Percentiles rank a stretch among this genome's conserved stretches.
Evolutionary conservation across 441 rosid genomes (phyloP).

Genomic region (Omphalea diandra): DNA sequence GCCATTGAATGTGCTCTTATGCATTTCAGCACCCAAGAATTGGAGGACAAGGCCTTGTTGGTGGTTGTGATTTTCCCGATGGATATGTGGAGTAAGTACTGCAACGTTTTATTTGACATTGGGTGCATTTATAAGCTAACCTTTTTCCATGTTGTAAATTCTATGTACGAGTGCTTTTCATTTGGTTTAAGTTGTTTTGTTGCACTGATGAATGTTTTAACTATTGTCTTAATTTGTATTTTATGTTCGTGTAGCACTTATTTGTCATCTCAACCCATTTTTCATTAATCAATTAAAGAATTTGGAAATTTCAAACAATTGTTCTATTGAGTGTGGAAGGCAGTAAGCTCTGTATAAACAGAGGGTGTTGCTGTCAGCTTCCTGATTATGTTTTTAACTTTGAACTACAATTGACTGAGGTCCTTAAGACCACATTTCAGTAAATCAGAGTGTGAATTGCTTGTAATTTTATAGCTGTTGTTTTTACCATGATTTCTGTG

Average conservation of each 20-base stretch:
- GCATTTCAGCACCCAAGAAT: constrained; percentile 71
- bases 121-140: not conserved
- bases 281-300: not conserved
- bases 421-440: not conserved
- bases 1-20: constrained; percentile 6
- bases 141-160: not conserved
- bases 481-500: not conserved
- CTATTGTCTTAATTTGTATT: not conserved
- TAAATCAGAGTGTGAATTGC: not conserved
- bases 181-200: not conserved
- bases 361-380: not conserved
- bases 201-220: not conserved
- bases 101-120: constrained; percentile 10
- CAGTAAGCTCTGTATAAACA: not conserved
- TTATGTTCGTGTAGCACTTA: too few relatives aligned
- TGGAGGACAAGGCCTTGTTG: constrained; percentile 94
- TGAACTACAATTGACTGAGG: not conserved
- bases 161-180: not conserved
- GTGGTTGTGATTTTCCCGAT: constrained; percentile 62
- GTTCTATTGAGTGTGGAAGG: too few relatives aligned
- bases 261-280: not conserved
- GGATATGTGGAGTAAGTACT: constrained; percentile 78
- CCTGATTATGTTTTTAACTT: not conserved
- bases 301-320: too few relatives aligned
- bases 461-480: not conserved